A percentile compares a stretch with the other conserved stretches of the same genome.
Conservation (phyloP, 2,329 filamentous ascomycete species). For the Annulohypoxylon truncatum region DNA sequence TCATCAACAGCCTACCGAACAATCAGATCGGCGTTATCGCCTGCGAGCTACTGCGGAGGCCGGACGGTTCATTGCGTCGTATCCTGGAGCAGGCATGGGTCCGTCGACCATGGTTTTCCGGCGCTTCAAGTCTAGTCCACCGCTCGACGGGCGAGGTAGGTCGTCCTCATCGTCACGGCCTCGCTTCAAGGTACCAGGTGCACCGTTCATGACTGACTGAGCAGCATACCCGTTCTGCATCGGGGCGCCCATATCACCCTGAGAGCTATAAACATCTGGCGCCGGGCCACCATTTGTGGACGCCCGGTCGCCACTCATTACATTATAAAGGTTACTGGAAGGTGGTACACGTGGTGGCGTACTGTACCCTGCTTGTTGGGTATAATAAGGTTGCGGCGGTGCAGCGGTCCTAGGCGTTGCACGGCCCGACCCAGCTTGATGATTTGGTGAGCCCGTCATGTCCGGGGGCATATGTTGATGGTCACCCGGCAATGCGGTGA, state of each 20-base stretch:
- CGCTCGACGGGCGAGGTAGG: constrained; percentile 69
- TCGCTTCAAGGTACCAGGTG: constrained; percentile 58
- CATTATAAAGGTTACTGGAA: constrained; percentile 87
- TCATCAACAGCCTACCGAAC: constrained; percentile 9
- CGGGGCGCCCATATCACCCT: constrained; percentile 67
- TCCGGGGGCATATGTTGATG: constrained; percentile 83
- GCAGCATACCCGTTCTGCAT: constrained; percentile 73
- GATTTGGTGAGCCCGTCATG: constrained; percentile 82
- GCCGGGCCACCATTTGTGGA: constrained; percentile 72
- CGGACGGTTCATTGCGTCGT: constrained; percentile 63
- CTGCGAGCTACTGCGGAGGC: constrained; percentile 58
- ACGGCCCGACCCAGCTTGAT: constrained; percentile 83
- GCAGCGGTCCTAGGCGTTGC: constrained; percentile 86
- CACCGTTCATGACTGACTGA: constrained; percentile 75
- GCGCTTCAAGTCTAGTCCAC: constrained; percentile 77
- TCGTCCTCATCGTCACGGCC: constrained; percentile 70
- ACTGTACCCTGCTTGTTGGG: constrained; percentile 74
- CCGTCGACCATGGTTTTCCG: constrained; percentile 80
- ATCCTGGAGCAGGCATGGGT: constrained; percentile 61
- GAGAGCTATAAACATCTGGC: constrained; percentile 77
- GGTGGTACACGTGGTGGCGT: constrained; percentile 79
- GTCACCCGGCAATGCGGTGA: constrained; percentile 75
- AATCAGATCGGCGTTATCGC: constrained; percentile 40
- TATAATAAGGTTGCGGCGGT: constrained; percentile 78
- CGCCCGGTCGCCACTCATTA: constrained; percentile 83